Evolutionary conservation across 495 filamentous ascomycete species (phyloP).

Genomic region (Endocarpon pusillum): DNA sequence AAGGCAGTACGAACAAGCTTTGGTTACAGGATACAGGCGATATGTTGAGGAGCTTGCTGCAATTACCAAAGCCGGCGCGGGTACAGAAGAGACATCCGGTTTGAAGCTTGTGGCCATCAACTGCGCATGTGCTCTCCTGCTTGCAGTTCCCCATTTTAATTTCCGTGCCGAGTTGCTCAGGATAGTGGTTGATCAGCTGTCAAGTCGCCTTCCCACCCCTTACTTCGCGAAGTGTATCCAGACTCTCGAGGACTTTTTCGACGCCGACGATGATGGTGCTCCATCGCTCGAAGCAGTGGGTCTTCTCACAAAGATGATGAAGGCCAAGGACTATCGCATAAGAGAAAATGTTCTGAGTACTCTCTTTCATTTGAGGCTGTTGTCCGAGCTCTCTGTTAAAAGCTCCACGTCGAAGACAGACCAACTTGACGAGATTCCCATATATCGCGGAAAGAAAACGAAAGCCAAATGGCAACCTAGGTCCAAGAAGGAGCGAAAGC

Average conservation of each 20-base stretch:
- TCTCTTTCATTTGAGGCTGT: slow-evolving; percentile 75
- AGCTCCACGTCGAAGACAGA: slow-evolving; percentile 34
- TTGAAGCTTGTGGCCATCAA: slow-evolving; percentile 60
- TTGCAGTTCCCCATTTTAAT: slow-evolving; percentile 86
- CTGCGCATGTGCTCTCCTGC: slow-evolving; percentile 65
- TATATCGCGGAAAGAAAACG: slow-evolving; percentile 36
- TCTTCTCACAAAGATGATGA: slow-evolving; percentile 87
- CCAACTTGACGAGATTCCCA: too few relatives aligned
- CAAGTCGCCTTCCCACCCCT: slow-evolving; percentile 43
- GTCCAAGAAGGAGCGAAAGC: slow-evolving; percentile 57
- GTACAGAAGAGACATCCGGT: slow-evolving; percentile 16
- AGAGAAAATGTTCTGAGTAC: slow-evolving; percentile 78
- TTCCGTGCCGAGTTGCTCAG: slow-evolving; percentile 73
- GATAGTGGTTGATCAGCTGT: slow-evolving; percentile 71
- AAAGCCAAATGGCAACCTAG: slow-evolving; percentile 62
- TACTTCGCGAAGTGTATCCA: slow-evolving; percentile 65
- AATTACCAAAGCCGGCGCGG: slow-evolving; percentile 35
- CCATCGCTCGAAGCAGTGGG: slow-evolving; percentile 75
- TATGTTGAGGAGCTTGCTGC: slow-evolving; percentile 60
- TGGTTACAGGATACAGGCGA: slow-evolving; percentile 62
- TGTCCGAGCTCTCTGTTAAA: slow-evolving; percentile 72
- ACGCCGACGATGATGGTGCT: slow-evolving; percentile 73
- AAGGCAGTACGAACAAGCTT: slow-evolving; percentile 64
- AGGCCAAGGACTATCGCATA: slow-evolving; percentile 56
- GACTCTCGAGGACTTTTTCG: slow-evolving; percentile 65